Evolutionary conservation across 345 rosid species (phyloP), one percentile per base, ranked within the genome.

Genomic region (Alliaria petiolata): DNA sequence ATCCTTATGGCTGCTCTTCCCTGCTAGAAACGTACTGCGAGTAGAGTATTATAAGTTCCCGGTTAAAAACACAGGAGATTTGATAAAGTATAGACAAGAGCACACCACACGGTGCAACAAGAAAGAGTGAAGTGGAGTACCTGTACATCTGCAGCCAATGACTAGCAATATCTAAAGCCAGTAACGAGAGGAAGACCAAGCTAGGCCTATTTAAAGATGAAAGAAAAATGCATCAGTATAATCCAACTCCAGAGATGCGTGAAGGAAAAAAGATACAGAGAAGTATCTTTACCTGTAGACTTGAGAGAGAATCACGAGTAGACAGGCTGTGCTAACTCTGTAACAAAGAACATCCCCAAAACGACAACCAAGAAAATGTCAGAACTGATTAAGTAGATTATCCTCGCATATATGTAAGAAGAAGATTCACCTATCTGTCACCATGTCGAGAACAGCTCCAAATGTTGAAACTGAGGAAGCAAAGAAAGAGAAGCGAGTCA

Each of bases 61-160:
- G n/a, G n/a, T n/a, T n/a, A n/a, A n/a, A n/a, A n/a, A n/a, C n/a
- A 25, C 49, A 16, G 38, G 8, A 75, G n/a, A 58, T 1, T 42
- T 7, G 3, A 74, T 5, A 9, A 55, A n/a, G n/a, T n/a, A n/a
- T n/a, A n/a, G n/a, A n/a, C n/a, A n/a, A n/a, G n/a, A n/a, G n/a
- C n/a, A n/a, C n/a, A n/a, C n/a, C n/a, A n/a, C n/a, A n/a, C n/a
- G n/a, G n/a, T n/a, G 34, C 16, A 50, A 4, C 7, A 40, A 40
- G 33, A 34, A 31, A 58, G 33, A 12, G 39, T 38, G 4, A 65
- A 31, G 5, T 31, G n/a, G 61, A 10, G 2, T 81, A 92, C 99
- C 98, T 95, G 83, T 92, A 90, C 99, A 95, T 88, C 80, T 92
- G 99, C 61, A 95, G 85, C 99, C 98, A 95, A 55, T 95, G 99